phyloP scores from a whole-genome alignment of 1,284 basidiomycete genomes.

The Moesziomyces sp. region DNA sequence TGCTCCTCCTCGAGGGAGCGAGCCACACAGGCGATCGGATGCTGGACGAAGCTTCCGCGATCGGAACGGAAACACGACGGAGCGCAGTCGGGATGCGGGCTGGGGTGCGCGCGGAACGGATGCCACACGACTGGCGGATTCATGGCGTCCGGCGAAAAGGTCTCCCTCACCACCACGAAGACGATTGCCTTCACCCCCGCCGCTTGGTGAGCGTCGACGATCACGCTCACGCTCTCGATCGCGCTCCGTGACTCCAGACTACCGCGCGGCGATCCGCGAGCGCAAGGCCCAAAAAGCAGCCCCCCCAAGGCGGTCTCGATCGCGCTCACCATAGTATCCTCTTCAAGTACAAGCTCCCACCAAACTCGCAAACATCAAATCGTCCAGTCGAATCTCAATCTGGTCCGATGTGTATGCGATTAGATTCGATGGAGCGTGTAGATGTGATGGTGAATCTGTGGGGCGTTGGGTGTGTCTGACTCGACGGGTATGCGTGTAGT shows the following conservation, averaged over 20 bases:
- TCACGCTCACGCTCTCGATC: constrained; percentile 11
- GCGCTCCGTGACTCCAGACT: constrained; percentile 39
- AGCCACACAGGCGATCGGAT: background rate
- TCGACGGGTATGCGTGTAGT: constrained; percentile 13
- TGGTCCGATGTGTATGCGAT: background rate
- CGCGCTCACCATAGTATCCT: too few species aligned
- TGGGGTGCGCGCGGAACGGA: constrained; percentile 35
- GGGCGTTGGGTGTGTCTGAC: constrained; percentile 18
- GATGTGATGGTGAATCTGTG: constrained; percentile 25
- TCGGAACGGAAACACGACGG: constrained; percentile 69
- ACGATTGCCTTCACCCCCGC: constrained; percentile 9
- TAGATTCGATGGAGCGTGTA: constrained; percentile 29
- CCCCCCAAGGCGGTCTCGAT: background rate
- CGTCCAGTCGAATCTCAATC: too few species aligned
- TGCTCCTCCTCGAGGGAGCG: background rate
- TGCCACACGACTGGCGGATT: constrained; percentile 2
- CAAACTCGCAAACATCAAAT: background rate
- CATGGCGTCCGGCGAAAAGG: constrained; percentile 6
- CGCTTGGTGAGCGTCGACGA: constrained; percentile 1
- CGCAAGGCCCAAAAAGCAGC: background rate
- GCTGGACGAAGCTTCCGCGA: constrained; percentile 4
- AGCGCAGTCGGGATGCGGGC: constrained; percentile 68
- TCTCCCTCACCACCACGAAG: constrained; percentile 11
- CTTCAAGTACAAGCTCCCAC: too few species aligned
- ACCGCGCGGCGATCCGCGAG: constrained; percentile 19